These are phyloP conservation scores for Neofusicoccum ribis DNA, from an alignment of 2,329 filamentous ascomycete species.

Conservation along the genomic window DNA sequence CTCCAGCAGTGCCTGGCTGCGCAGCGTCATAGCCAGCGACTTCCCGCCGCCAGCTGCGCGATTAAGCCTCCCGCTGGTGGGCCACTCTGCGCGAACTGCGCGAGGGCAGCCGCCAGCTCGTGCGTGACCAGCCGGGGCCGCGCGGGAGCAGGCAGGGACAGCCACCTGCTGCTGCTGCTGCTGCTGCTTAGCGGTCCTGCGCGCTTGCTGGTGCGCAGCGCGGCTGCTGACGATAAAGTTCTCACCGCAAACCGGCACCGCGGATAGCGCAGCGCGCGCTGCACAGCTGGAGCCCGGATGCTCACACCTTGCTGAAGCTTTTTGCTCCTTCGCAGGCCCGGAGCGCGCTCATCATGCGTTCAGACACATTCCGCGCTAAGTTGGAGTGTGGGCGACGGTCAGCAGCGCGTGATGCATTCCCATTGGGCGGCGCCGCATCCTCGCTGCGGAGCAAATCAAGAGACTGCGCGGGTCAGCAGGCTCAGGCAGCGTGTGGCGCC, in stretches of 20 bases:
- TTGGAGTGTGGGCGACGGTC: not conserved
- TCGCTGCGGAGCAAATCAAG: not conserved
- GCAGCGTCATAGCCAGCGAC: not conserved
- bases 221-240: not conserved
- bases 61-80: slow-evolving; percentile 7
- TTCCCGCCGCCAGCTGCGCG: not conserved
- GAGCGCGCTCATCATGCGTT: not conserved
- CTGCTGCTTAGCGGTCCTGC: not conserved
- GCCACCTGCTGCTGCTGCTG: too few relatives aligned
- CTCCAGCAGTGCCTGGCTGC: not conserved
- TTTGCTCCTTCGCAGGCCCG: slow-evolving; percentile 1
- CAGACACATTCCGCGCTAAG: not conserved
- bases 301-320: not conserved
- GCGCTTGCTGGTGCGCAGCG: too few relatives aligned
- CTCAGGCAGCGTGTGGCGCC: slow-evolving; percentile 5
- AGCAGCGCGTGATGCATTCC: slow-evolving; percentile 12
- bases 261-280: not conserved
- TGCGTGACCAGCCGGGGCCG: not conserved
- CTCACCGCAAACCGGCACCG: not conserved
- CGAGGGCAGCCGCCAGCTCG: not conserved
- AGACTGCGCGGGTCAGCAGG: not conserved
- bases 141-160: not conserved
- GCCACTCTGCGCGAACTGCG: not conserved
- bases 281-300: not conserved
- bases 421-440: slow-evolving; percentile 7